Evolutionary conservation across 2,329 filamentous ascomycete genomes (phyloP).

Genomic region (Botrytis fabae): DNA sequence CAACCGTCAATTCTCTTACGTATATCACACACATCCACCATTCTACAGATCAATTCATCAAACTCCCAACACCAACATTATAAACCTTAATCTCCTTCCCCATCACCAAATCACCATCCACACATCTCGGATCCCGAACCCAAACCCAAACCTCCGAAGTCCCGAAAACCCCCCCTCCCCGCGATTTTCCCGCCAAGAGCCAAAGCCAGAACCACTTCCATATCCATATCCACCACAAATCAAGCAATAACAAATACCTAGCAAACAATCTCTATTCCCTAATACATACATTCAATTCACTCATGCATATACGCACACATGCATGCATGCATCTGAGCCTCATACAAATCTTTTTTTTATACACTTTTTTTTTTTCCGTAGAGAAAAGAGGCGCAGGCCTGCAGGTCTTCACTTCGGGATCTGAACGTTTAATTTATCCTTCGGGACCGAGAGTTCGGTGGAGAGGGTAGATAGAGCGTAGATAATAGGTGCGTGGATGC

Average conservation of each 20-base stretch:
- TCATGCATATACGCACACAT: background rate
- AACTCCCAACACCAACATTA: no score
- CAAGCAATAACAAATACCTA: background rate
- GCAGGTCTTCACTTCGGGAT: background rate
- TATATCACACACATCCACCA: background rate
- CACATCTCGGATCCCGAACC: background rate
- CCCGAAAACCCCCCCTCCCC: background rate
- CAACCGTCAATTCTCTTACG: accelerated
- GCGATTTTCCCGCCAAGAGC: background rate
- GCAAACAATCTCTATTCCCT: background rate
- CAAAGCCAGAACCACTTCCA: no score
- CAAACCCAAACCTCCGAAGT: background rate
- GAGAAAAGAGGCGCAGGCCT: no score
- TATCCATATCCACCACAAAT: background rate
- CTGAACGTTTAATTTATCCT: background rate
- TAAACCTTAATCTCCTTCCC: no score
- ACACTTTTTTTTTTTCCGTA: background rate
- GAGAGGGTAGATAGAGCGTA: no score
- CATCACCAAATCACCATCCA: background rate
- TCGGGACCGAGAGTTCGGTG: background rate
- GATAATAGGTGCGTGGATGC: no score
- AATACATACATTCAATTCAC: background rate
- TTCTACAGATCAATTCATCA: background rate
- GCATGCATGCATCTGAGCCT: background rate
- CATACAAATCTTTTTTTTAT: background rate